Evolutionary conservation across 306 rosid genomes (phyloP), one percentile per base, ranked within the genome.

Genomic region (Hylodesmum podocarpum): DNA sequence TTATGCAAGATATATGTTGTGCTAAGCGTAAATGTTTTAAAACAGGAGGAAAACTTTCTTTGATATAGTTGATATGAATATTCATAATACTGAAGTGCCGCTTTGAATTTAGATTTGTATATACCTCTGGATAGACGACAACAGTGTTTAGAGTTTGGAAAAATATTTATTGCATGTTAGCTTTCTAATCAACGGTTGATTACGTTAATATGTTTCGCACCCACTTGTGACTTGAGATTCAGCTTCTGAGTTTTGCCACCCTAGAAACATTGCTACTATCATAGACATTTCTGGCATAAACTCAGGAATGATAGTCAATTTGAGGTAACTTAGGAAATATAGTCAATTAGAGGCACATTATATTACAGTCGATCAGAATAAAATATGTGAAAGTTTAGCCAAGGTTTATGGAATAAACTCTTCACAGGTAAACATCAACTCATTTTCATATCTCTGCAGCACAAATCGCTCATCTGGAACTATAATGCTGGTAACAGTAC

Each of bases 161-260:
- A 89, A 84, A 81, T 89, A 78, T 91, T 92, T 77, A 76, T 95
- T 68, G 97, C 98, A 88, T 97, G 99, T 95, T 86, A 84, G 92
- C 70, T 68, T 74, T 76, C 50, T 62, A 66, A 25, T 66, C 12
- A 6, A 68, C 40, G 16, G 44, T 24, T 68, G 68, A 16, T 66
- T 33, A 34, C 29, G 25, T 76, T 83, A 16, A 50, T 37, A 40
- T 34, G 25, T 78, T 83, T 81, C 61, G 24, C 46, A 39, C 54
- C 49, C 25, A 66, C 37, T 31, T 73, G 40, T 15, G 73, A 66
- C n/a, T n/a, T n/a, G n/a, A n/a, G n/a, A n/a, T n/a, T n/a, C n/a
- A n/a, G 70, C 37, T 72, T 86, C 27, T 28, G 78, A 10, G 22
- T 72, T 51, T 73, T 80, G 14, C 44, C 46, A 13, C 63, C 73